Conservation (phyloP, 2,329 filamentous ascomycete genomes). For the Nannizziopsis arthrosporioides region DNA sequence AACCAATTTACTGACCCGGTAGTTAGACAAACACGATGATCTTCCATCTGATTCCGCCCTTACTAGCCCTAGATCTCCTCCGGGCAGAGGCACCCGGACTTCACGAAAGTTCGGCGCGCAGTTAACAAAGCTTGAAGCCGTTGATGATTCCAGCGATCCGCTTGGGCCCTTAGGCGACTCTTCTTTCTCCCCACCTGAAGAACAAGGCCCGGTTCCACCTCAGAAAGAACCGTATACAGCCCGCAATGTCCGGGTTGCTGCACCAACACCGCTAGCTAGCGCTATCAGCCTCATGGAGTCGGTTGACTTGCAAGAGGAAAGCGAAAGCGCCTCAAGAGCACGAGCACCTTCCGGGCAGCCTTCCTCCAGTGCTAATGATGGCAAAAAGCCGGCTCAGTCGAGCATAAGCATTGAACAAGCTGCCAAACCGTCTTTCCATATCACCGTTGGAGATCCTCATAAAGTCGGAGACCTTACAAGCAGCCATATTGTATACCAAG, state of each 20-base stretch:
- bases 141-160: conserved; percentile 51
- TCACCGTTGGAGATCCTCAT: conserved; percentile 88
- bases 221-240: conserved; percentile 44
- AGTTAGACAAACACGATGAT: conserved; percentile 5
- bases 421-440: conserved; percentile 80
- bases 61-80: conserved; percentile 37
- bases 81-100: conserved; percentile 41
- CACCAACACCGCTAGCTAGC: conserved; percentile 35
- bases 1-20: not conserved
- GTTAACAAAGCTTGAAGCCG: conserved; percentile 50
- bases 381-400: conserved; percentile 49
- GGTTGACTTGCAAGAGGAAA: conserved; percentile 60
- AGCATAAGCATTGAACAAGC: conserved; percentile 89
- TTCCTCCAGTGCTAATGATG: conserved; percentile 33
- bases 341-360: conserved; percentile 49
- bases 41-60: conserved; percentile 23
- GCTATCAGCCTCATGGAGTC: conserved; percentile 48
- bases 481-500: conserved; percentile 95
- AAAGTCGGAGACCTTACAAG: conserved; percentile 95
- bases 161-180: conserved; percentile 48
- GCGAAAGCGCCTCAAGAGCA: conserved; percentile 50
- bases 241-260: conserved; percentile 29
- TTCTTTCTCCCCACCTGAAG: conserved; percentile 28
- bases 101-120: conserved; percentile 48
- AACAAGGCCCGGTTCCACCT: conserved; percentile 47